Conservation (phyloP, 257 asterid genomes). For the Misopates orontium region DNA sequence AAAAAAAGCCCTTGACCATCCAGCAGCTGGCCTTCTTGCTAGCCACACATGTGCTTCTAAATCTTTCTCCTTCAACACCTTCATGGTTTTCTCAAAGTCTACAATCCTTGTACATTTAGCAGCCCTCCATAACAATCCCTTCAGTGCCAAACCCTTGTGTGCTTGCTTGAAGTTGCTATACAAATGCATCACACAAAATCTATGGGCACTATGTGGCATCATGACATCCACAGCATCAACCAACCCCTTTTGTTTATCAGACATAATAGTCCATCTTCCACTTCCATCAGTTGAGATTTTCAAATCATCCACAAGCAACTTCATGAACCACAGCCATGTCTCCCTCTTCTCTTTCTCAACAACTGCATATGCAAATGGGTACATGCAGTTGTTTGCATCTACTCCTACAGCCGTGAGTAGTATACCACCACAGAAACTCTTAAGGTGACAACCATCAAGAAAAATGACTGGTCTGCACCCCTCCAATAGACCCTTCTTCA, state of each 20-base stretch:
- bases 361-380: slow-evolving; percentile 14
- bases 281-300: not conserved
- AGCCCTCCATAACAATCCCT: not conserved
- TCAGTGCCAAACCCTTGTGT: not conserved
- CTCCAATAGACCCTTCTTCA: too few relatives aligned
- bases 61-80: not conserved
- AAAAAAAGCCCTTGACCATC: not conserved
- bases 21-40: not conserved
- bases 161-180: slow-evolving; percentile 3
- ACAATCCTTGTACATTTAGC: not conserved
- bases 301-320: not conserved
- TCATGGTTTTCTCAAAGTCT: not conserved
- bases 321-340: slow-evolving; percentile 9
- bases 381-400: slow-evolving; percentile 5
- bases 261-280: not conserved
- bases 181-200: slow-evolving; percentile 15
- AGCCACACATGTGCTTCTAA: not conserved
- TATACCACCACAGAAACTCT: too few relatives aligned
- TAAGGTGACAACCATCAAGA: too few relatives aligned
- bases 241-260: slow-evolving; percentile 18
- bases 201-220: not conserved
- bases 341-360: slow-evolving; percentile 15
- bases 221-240: not conserved
- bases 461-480: too few relatives aligned
- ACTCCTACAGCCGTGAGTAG: too few relatives aligned